A percentile compares a stretch with the other conserved stretches of the same genome.
phyloP scores from a whole-genome alignment of 805 yeast genomes.

The Saturnispora sekii region DNA sequence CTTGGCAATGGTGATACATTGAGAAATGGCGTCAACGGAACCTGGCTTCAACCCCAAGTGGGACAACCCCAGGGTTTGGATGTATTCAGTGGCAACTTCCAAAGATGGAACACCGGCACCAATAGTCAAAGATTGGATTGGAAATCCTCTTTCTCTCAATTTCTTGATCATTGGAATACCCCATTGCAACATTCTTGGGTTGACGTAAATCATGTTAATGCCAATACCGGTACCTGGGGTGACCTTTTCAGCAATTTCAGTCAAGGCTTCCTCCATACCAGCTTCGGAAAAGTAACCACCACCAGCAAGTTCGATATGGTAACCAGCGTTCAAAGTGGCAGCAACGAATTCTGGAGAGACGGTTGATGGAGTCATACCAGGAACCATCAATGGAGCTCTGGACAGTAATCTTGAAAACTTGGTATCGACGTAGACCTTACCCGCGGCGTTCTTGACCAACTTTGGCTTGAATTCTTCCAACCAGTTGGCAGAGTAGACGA shows the following conservation, averaged over 20 bases:
- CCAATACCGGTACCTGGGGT: slow-evolving; percentile 87
- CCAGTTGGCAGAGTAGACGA: slow-evolving; percentile 89
- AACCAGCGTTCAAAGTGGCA: slow-evolving; percentile 91
- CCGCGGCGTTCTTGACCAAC: slow-evolving; percentile 62
- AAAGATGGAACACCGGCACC: slow-evolving; percentile 99
- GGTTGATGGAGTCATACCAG: slow-evolving; percentile 99
- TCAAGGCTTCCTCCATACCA: slow-evolving; percentile 65
- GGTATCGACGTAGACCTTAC: slow-evolving; percentile 81
- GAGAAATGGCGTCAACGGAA: slow-evolving; percentile 83
- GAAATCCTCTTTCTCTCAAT: slow-evolving; percentile 85
- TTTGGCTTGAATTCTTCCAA: slow-evolving; percentile 78
- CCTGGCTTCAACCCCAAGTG: slow-evolving; percentile 98
- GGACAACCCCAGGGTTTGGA: slow-evolving; percentile 82
- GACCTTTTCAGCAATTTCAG: slow-evolving; percentile 57
- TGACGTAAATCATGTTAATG: slow-evolving; percentile 87
- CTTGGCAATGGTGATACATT: slow-evolving; percentile 82
- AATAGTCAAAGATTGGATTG: slow-evolving; percentile 89
- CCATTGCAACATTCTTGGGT: slow-evolving; percentile 98
- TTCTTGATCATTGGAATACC: slow-evolving; percentile 91
- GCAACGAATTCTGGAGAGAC: slow-evolving; percentile 91
- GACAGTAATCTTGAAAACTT: slow-evolving; percentile 87
- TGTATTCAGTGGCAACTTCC: slow-evolving; percentile 95
- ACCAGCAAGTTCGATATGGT: slow-evolving; percentile 96
- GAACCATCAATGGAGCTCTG: slow-evolving; percentile 92
- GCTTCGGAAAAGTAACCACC: slow-evolving; percentile 89